phyloP scores from a whole-genome alignment of 1,284 basidiomycete species.

The Singerocomus rubriflavus region DNA sequence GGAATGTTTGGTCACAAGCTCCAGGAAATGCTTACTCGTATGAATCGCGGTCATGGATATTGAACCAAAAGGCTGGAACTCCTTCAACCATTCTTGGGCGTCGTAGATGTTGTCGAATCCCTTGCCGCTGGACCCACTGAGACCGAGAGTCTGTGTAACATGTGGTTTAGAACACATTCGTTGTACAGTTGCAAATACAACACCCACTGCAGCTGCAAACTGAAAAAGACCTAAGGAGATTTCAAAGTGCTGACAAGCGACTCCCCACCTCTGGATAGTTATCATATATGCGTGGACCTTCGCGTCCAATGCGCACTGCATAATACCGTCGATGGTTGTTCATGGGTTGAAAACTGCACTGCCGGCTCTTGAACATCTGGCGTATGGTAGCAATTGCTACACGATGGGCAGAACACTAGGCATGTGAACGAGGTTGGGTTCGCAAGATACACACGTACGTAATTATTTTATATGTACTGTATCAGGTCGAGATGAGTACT shows the following conservation, averaged over 20 bases:
- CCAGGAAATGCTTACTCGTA: conserved; percentile 17
- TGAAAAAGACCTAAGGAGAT: conserved; percentile 2
- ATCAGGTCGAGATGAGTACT: not conserved
- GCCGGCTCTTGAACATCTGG: not conserved
- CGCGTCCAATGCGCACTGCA: conserved; percentile 35
- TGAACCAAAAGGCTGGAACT: conserved; percentile 12
- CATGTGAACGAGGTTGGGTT: conserved; percentile 9
- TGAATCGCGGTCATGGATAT: conserved; percentile 11
- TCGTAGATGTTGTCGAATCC: conserved; percentile 33
- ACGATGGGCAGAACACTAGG: not conserved
- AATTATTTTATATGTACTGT: not conserved
- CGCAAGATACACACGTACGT: conserved; percentile 1
- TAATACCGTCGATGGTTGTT: conserved; percentile 29
- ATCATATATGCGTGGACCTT: conserved; percentile 33
- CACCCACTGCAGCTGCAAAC: conserved; percentile 28
- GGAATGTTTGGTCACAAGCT: not conserved
- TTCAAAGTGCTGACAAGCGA: not conserved
- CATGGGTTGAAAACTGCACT: conserved; percentile 9
- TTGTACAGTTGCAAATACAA: not conserved
- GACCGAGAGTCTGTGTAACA: conserved; percentile 24
- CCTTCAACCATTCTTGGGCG: conserved; percentile 29
- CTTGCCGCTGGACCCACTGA: conserved; percentile 33
- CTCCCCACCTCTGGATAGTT: conserved; percentile 26
- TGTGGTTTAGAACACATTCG: not conserved
- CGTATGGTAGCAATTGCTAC: not conserved